Evolutionary conservation across 2,329 filamentous ascomycete species (phyloP).

Genomic region (Apiospora rasikravindrae): DNA sequence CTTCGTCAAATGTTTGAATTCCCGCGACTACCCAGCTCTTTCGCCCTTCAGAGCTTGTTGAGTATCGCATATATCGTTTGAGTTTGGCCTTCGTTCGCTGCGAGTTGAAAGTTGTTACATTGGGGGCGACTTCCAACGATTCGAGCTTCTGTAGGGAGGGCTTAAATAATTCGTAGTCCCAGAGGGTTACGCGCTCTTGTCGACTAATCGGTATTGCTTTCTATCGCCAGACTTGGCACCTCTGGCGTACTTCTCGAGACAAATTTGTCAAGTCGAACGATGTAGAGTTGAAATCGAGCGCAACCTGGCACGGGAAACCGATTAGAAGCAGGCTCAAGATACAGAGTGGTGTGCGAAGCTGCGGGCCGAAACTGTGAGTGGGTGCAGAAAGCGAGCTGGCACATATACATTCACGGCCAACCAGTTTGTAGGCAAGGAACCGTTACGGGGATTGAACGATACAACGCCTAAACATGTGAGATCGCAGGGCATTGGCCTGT

Average conservation of each 20-base stretch:
- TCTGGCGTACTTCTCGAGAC: not conserved
- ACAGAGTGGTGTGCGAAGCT: not conserved
- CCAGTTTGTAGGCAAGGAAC: not conserved
- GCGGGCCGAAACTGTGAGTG: not conserved
- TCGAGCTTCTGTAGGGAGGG: not conserved
- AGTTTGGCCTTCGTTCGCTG: not conserved
- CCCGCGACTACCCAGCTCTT: not conserved
- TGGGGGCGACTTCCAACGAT: not conserved
- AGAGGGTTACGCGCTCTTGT: not conserved
- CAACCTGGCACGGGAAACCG: not conserved
- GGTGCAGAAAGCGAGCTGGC: not conserved
- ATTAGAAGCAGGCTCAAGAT: not conserved
- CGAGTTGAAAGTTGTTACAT: not conserved
- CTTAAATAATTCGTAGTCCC: not conserved
- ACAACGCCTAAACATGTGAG: not conserved
- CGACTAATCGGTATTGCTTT: not conserved
- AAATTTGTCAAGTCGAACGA: not conserved
- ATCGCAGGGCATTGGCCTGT: not conserved
- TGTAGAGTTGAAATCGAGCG: not conserved
- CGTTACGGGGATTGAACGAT: not conserved
- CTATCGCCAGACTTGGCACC: not conserved
- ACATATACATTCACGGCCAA: not conserved
- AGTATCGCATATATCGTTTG: not conserved
- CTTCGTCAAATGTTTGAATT: not conserved
- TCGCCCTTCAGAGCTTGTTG: not conserved